Evolutionary conservation across 495 filamentous ascomycete species (phyloP).

Genomic region (Aspergillus panamensis): DNA sequence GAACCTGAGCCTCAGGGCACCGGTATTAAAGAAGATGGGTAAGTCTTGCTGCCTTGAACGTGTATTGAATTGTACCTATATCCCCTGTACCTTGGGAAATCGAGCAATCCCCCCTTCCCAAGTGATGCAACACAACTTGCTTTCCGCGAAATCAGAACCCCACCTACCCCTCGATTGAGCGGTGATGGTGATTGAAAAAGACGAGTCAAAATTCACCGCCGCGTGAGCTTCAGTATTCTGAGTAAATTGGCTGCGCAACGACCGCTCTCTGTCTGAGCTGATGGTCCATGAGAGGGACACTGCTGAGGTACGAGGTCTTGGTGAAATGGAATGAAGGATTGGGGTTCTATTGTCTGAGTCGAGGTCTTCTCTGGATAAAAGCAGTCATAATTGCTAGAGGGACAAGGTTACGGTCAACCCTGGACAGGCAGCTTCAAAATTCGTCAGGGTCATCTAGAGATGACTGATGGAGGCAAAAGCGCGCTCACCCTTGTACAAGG

Average conservation of each 20-base stretch:
- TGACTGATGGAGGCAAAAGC: constrained; percentile 9
- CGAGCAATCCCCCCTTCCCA: not conserved
- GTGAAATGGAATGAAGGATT: constrained; percentile 3
- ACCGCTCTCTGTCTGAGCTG: constrained; percentile 8
- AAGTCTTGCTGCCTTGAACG: constrained; percentile 53
- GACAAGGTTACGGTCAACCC: constrained; percentile 13
- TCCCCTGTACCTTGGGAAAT: constrained; percentile 1
- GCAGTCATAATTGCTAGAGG: constrained; percentile 16
- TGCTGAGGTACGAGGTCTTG: constrained; percentile 11
- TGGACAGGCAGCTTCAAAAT: constrained; percentile 8
- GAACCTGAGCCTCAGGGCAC: constrained; percentile 46
- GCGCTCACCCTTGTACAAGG: constrained; percentile 5
- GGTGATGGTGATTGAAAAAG: no score
- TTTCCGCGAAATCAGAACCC: not conserved
- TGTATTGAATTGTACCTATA: constrained; percentile 27
- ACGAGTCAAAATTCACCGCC: no score
- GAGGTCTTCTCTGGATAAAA: constrained; percentile 13
- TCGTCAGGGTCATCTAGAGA: constrained; percentile 10
- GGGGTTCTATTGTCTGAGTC: constrained; percentile 14
- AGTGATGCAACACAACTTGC: not conserved
- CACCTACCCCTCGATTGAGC: not conserved
- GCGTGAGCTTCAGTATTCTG: constrained; percentile 4
- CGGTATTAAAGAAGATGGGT: constrained; percentile 98
- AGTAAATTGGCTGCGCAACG: constrained; percentile 2
- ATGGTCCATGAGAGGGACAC: constrained; percentile 17